These are phyloP conservation scores for Sequoiadendron giganteum DNA, from an alignment of 75 land plant species.

Conservation along the genomic window DNA sequence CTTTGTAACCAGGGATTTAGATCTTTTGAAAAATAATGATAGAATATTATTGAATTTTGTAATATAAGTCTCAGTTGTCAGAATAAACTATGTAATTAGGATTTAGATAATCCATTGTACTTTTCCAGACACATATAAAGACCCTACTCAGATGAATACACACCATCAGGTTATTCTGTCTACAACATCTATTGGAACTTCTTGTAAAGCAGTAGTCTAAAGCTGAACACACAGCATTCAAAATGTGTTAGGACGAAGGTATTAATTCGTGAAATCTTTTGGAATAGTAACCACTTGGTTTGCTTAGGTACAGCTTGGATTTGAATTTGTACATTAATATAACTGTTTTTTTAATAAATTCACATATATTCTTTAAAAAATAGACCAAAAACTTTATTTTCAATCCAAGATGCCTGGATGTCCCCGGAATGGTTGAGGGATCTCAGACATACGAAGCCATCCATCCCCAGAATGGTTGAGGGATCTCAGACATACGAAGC, in stretches of 20 bases:
- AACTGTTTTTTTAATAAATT: neutral
- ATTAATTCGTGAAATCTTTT: too few species aligned
- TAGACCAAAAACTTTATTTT: too few species aligned
- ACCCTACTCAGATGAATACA: neutral
- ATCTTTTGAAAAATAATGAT: too few species aligned
- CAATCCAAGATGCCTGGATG: too few species aligned
- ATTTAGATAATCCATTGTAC: neutral
- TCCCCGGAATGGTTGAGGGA: too few species aligned
- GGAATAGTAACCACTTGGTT: neutral
- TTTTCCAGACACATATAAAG: neutral
- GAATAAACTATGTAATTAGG: neutral
- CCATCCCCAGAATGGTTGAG: too few species aligned
- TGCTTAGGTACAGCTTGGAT: neutral
- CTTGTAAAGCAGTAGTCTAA: neutral
- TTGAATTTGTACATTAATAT: neutral
- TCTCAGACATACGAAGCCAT: too few species aligned
- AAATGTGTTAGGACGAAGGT: neutral
- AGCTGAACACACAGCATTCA: neutral
- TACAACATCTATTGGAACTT: neutral
- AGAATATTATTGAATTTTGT: neutral
- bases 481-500: too few species aligned
- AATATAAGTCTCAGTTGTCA: neutral
- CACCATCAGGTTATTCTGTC: neutral
- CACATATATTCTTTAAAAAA: too few species aligned
- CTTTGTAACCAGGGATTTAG: too few species aligned